These are phyloP conservation scores for Fusarium pseudograminearum DNA, from an alignment of 2,329 filamentous ascomycete species.

Conservation along the genomic window DNA sequence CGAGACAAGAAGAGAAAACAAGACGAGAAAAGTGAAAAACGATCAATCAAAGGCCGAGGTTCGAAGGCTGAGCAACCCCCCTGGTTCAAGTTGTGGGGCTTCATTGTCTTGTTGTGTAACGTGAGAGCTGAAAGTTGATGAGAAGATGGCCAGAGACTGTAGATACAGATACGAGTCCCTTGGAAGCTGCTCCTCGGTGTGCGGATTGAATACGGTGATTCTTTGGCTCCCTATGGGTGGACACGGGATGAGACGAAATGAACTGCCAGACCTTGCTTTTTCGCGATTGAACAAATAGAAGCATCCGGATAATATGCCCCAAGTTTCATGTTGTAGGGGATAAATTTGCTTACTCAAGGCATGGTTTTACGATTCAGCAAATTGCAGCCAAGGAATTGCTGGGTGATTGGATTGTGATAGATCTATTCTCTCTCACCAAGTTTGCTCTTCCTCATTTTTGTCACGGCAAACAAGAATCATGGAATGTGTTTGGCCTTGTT, in stretches of 20 bases:
- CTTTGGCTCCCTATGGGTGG: neutral
- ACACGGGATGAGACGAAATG: conserved; percentile 6
- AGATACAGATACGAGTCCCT: neutral
- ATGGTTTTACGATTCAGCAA: neutral
- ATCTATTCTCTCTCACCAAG: neutral
- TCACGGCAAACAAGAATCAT: neutral
- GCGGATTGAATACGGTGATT: neutral
- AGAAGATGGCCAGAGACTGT: neutral
- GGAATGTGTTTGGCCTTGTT: conserved; percentile 11
- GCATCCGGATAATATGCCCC: neutral
- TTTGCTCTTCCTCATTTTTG: neutral
- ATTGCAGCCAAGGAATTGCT: neutral
- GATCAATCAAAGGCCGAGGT: neutral
- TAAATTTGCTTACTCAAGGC: neutral
- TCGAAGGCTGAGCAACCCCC: neutral
- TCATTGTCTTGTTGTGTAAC: conserved; percentile 30
- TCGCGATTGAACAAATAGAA: neutral
- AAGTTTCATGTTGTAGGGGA: neutral
- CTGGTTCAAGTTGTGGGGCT: conserved; percentile 3
- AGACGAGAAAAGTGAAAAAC: neutral
- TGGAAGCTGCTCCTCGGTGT: conserved; percentile 19
- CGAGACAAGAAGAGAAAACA: conserved; percentile 1
- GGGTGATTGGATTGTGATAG: neutral
- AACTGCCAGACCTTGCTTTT: conserved; percentile 30
- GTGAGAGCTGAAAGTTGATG: neutral